These are phyloP conservation scores for Zygosaccharomyces pseudobailii DNA, from an alignment of 1,139 yeast species.

Conservation along the genomic window DNA sequence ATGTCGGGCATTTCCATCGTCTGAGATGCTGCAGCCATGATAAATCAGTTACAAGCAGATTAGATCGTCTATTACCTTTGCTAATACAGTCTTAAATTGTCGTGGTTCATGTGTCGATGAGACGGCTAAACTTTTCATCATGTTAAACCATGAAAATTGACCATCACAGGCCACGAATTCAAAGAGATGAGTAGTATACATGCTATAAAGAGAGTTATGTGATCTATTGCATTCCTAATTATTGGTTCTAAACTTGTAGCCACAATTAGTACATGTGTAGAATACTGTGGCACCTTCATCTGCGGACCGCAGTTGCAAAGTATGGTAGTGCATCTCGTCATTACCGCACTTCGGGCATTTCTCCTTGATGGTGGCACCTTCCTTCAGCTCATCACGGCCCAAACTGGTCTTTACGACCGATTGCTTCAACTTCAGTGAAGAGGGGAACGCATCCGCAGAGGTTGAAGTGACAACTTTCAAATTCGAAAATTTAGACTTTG, in stretches of 20 bases:
- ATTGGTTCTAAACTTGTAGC: conserved; percentile 89
- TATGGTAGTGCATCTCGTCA: conserved; percentile 97
- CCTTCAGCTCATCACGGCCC: conserved; percentile 74
- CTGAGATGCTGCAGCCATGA: conserved; percentile 34
- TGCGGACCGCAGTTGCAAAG: conserved; percentile 92
- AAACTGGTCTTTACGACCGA: conserved; percentile 86
- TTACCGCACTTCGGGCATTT: conserved; percentile 97
- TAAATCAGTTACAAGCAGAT: not conserved
- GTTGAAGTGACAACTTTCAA: conserved; percentile 84
- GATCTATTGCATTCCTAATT: conserved; percentile 42
- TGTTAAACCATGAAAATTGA: not conserved
- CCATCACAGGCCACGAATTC: conserved; percentile 1
- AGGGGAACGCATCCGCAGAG: conserved; percentile 86
- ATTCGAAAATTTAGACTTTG: conserved; percentile 57
- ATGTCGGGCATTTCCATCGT: conserved; percentile 82
- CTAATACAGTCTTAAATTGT: not conserved
- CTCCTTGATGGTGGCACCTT: conserved; percentile 94
- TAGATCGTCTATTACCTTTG: not conserved
- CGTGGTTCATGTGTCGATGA: not conserved
- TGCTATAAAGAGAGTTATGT: not conserved
- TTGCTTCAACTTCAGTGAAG: conserved; percentile 69
- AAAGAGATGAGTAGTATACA: conserved; percentile 1
- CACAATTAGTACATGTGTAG: conserved; percentile 91
- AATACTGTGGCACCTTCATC: conserved; percentile 98
- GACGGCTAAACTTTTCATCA: not conserved